Conservation (phyloP, 2,329 filamentous ascomycete genomes). For the Dendrostoma leiphaemia region DNA sequence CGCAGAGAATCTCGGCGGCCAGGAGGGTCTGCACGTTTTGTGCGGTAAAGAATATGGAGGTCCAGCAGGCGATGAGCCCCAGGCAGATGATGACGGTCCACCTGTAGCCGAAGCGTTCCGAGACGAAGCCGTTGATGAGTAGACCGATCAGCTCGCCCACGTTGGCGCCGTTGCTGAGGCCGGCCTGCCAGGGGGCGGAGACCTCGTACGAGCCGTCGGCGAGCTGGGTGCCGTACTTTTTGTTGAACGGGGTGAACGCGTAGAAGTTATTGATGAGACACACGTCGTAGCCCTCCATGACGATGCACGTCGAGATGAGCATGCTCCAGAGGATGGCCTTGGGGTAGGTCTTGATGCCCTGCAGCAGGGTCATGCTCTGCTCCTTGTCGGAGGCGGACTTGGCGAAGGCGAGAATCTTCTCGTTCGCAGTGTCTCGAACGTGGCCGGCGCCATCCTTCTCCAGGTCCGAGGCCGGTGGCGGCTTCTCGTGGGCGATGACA, state of each 20-base stretch:
- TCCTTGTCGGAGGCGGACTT: constrained; percentile 57
- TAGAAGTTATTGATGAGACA: constrained; percentile 79
- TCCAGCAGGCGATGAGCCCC: constrained; percentile 52
- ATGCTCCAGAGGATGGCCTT: constrained; percentile 84
- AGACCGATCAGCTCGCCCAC: constrained; percentile 67
- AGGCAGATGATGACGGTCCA: constrained; percentile 62
- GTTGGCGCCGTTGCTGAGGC: constrained; percentile 43
- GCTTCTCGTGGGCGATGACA: constrained; percentile 6
- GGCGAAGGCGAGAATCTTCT: constrained; percentile 42
- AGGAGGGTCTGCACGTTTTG: constrained; percentile 57
- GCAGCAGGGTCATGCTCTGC: constrained; percentile 67
- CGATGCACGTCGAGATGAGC: constrained; percentile 85
- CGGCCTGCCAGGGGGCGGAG: constrained; percentile 36
- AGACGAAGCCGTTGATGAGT: constrained; percentile 62
- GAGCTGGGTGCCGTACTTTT: constrained; percentile 25
- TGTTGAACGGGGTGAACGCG: constrained; percentile 25
- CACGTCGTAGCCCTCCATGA: constrained; percentile 89
- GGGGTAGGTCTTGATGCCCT: constrained; percentile 80
- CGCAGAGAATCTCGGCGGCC: constrained; percentile 61
- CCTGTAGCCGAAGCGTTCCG: constrained; percentile 67
- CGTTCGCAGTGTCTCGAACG: constrained; percentile 25
- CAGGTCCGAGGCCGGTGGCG: constrained; percentile 13
- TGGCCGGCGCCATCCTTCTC: constrained; percentile 15
- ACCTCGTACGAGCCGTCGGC: constrained; percentile 27
- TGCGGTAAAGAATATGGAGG: constrained; percentile 64